A percentile compares a stretch with the other conserved stretches of the same genome.
Evolutionary conservation across 2,329 filamentous ascomycete species (phyloP).

Genomic region (Fusarium sororula): DNA sequence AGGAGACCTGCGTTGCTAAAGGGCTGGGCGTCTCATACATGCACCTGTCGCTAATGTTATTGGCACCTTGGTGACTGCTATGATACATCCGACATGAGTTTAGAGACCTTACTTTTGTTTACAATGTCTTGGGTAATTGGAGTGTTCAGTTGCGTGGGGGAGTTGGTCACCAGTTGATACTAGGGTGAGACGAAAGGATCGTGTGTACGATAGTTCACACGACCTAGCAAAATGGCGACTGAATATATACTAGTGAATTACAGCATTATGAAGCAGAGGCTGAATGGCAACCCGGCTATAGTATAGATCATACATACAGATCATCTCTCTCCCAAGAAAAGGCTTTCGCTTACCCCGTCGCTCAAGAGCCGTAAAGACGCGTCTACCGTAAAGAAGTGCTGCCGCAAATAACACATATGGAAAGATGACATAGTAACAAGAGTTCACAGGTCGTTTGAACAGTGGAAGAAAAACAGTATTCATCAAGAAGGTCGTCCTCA

Average conservation of each 20-base stretch:
- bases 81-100: not conserved
- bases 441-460: constrained; percentile 14
- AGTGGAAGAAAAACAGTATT: constrained; percentile 8
- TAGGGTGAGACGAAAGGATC: too few relatives aligned
- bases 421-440: constrained; percentile 23
- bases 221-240: not conserved
- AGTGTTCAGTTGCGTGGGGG: not conserved
- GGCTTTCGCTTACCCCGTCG: constrained; percentile 12
- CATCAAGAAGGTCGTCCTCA: constrained; percentile 26
- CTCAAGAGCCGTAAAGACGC: constrained; percentile 19
- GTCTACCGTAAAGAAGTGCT: constrained; percentile 23
- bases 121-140: not conserved
- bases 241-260: constrained; percentile 55
- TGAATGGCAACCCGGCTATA: constrained; percentile 45
- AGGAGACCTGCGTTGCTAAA: not conserved
- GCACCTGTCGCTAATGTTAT: not conserved
- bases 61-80: not conserved
- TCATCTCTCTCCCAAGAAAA: constrained; percentile 22
- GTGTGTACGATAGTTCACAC: not conserved
- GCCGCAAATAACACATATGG: constrained; percentile 27
- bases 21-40: constrained; percentile 10
- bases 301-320: constrained; percentile 38
- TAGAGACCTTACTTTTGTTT: not conserved
- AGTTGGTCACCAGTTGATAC: not conserved
- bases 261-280: constrained; percentile 55